phyloP scores from a whole-genome alignment of 495 filamentous ascomycete species.

The Aspergillus cristatus region DNA sequence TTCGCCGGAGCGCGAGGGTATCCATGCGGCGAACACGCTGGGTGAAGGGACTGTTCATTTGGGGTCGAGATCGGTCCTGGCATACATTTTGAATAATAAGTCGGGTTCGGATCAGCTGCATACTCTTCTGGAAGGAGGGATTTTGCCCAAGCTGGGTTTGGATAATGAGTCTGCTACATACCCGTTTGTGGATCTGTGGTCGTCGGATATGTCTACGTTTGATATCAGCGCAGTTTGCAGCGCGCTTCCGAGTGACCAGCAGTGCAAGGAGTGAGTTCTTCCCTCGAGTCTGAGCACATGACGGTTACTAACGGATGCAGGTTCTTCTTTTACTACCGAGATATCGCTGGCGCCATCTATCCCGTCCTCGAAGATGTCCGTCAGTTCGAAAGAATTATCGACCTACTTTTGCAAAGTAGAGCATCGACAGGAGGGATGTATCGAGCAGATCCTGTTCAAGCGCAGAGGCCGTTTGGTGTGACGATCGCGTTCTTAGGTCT shows the following conservation, averaged over 20 bases:
- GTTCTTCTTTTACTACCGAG: constrained; percentile 67
- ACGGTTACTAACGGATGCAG: constrained; percentile 29
- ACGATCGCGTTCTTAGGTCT: constrained; percentile 58
- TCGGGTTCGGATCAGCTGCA: constrained; percentile 56
- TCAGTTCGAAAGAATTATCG: constrained; percentile 58
- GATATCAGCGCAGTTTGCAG: constrained; percentile 61
- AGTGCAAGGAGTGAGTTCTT: constrained; percentile 53
- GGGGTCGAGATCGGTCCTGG: constrained; percentile 51
- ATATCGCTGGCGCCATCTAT: constrained; percentile 77
- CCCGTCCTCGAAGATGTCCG: constrained; percentile 67
- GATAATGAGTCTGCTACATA: constrained; percentile 77
- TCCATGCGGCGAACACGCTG: constrained; percentile 44
- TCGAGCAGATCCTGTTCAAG: constrained; percentile 24
- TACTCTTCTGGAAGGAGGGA: constrained; percentile 62
- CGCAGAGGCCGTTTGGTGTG: constrained; percentile 44
- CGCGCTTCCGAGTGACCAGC: constrained; percentile 58
- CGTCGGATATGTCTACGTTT: constrained; percentile 56
- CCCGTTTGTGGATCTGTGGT: constrained; percentile 60
- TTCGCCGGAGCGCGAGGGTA: constrained; percentile 42
- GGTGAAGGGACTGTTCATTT: constrained; percentile 49
- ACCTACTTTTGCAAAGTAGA: constrained; percentile 58
- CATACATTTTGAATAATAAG: constrained; percentile 51
- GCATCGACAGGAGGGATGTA: constrained; percentile 38
- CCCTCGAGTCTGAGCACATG: neutral
- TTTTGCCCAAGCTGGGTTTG: constrained; percentile 70